phyloP scores from a whole-genome alignment of 805 yeast genomes.

The Candida nanaspora region DNA sequence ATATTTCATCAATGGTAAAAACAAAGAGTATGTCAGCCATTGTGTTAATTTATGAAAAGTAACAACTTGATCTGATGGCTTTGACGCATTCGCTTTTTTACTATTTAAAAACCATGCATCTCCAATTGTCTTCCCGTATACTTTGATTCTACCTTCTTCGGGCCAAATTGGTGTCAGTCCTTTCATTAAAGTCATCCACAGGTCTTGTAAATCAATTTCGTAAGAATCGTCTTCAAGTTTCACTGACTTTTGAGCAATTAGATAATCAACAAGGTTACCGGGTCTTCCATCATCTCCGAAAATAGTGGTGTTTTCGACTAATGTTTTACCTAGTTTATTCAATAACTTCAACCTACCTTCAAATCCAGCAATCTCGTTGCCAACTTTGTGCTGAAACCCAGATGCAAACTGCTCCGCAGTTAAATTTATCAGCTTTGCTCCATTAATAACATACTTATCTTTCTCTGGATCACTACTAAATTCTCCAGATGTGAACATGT shows the following conservation, averaged over 20 bases:
- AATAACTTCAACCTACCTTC: conserved; percentile 46
- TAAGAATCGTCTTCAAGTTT: conserved; percentile 12
- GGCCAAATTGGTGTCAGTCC: conserved; percentile 59
- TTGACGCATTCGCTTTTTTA: conserved; percentile 11
- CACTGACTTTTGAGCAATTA: conserved; percentile 19
- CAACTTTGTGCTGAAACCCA: conserved; percentile 41
- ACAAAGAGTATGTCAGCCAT: conserved; percentile 57
- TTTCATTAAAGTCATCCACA: conserved; percentile 52
- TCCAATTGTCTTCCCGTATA: conserved; percentile 47
- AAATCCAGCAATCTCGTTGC: conserved; percentile 45
- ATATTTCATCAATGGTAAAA: conserved; percentile 41
- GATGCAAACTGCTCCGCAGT: conserved; percentile 26
- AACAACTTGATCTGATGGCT: conserved; percentile 35
- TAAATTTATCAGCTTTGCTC: conserved; percentile 29
- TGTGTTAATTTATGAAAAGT: conserved; percentile 64
- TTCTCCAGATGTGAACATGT: conserved; percentile 44
- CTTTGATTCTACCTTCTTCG: conserved; percentile 40
- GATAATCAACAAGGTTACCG: conserved; percentile 47
- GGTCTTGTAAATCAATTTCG: conserved; percentile 34
- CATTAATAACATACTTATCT: conserved; percentile 38
- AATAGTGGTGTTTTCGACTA: conserved; percentile 29
- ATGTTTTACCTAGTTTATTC: conserved; percentile 40
- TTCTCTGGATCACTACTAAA: conserved; percentile 25
- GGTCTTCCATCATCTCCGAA: conserved; percentile 31
- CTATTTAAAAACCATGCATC: conserved; percentile 52